A percentile compares a stretch with the other conserved stretches of the same genome.
Evolutionary conservation across 2,329 filamentous ascomycete species (phyloP).

Genomic region (Onygenales sp.): DNA sequence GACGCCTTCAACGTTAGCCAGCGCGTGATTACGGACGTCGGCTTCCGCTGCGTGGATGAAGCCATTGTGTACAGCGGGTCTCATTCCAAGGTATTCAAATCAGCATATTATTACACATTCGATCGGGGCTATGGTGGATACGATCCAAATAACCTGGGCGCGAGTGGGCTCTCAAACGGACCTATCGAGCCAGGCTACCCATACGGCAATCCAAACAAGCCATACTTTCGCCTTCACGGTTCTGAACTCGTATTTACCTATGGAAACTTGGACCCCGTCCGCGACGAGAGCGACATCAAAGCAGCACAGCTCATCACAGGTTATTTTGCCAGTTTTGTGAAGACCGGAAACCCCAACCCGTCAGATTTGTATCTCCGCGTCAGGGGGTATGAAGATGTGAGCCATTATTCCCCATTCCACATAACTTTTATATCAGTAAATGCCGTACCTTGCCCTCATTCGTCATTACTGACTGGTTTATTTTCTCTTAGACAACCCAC

Average conservation of each 20-base stretch:
- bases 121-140: too few relatives aligned
- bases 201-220: too few relatives aligned
- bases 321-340: not conserved
- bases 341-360: not conserved
- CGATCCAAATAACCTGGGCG: too few relatives aligned
- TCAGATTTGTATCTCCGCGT: not conserved
- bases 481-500: not conserved
- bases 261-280: too few relatives aligned
- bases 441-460: not conserved
- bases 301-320: too few relatives aligned
- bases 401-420: not conserved
- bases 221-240: too few relatives aligned
- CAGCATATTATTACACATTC: too few relatives aligned
- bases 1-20: slow-evolving; percentile 46
- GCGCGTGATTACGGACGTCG: slow-evolving; percentile 46
- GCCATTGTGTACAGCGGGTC: slow-evolving; percentile 38
- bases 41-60: slow-evolving; percentile 50
- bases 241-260: too few relatives aligned
- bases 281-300: too few relatives aligned
- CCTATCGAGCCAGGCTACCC: too few relatives aligned
- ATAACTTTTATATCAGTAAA: not conserved
- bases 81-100: too few relatives aligned
- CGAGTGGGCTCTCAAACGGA: too few relatives aligned
- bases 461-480: not conserved
- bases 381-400: not conserved